phyloP scores from a whole-genome alignment of 148 eudicot species.

The Nepenthes gracilis region DNA sequence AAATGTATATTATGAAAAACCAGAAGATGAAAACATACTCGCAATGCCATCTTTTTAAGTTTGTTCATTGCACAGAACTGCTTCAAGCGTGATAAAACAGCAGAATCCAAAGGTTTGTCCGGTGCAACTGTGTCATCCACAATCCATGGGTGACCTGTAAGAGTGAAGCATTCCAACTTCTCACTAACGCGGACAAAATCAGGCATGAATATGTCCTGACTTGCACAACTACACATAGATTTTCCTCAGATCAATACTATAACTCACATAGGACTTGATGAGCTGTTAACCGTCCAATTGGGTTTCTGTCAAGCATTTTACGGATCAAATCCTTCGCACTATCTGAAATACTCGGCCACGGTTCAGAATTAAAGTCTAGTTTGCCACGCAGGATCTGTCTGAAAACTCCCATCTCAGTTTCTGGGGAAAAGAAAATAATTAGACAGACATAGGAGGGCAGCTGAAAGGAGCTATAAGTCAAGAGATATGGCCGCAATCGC shows the following conservation, averaged over 20 bases:
- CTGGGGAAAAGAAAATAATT: conserved; percentile 12
- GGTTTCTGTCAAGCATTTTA: conserved; percentile 37
- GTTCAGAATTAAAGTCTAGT: conserved; percentile 35
- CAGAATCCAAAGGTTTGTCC: conserved; percentile 14
- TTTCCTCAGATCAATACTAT: no score
- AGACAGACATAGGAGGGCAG: not conserved
- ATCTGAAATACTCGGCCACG: conserved; percentile 43
- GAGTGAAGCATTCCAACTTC: conserved; percentile 4
- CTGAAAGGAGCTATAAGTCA: not conserved
- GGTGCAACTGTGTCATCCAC: conserved; percentile 15
- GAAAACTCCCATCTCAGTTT: conserved; percentile 37
- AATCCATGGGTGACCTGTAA: conserved; percentile 16
- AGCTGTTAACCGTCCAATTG: conserved; percentile 33
- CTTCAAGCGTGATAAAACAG: conserved; percentile 17
- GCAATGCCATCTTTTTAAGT: conserved; percentile 15
- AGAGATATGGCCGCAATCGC: not conserved
- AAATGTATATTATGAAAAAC: not conserved
- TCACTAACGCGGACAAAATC: not conserved
- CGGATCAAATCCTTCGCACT: conserved; percentile 37
- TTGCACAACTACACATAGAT: not conserved
- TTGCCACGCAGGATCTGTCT: conserved; percentile 41
- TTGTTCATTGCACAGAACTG: conserved; percentile 18
- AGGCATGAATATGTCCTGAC: not conserved
- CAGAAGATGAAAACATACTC: conserved; percentile 8
- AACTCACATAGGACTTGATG: conserved; percentile 44